Evolutionary conservation across 441 rosid species (phyloP).

Genomic region (Pelargonium exstipulatum): DNA sequence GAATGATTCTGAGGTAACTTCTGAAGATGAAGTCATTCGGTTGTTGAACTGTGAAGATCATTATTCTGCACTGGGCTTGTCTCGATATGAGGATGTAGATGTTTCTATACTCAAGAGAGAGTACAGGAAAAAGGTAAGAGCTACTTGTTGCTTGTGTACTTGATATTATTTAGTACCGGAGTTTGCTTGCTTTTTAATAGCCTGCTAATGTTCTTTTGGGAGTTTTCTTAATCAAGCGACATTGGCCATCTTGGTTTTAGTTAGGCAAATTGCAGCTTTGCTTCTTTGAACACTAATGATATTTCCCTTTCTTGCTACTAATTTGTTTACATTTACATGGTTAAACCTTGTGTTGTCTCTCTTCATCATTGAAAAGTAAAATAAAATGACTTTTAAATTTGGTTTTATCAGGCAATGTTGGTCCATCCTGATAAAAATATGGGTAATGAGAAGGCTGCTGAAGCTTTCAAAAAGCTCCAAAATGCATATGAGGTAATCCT

Average conservation of each 20-base stretch:
- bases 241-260: not conserved
- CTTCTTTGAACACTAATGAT: not conserved
- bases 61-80: slow-evolving; percentile 69
- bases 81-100: slow-evolving; percentile 64
- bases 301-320: slow-evolving; percentile 10
- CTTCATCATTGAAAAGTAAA: not conserved
- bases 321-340: not conserved
- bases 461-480: slow-evolving; percentile 97
- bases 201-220: not conserved
- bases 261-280: not conserved
- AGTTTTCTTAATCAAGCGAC: slow-evolving; percentile 9
- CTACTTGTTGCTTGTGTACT: slow-evolving; percentile 15
- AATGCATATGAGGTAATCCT: slow-evolving; percentile 83
- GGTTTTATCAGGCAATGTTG: slow-evolving; percentile 69
- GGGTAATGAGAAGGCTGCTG: slow-evolving; percentile 96
- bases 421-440: slow-evolving; percentile 98
- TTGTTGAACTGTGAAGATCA: slow-evolving; percentile 75
- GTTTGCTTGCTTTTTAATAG: slow-evolving; percentile 10
- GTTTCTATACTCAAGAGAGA: slow-evolving; percentile 67
- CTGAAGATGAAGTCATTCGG: slow-evolving; percentile 89
- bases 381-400: slow-evolving; percentile 13
- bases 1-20: slow-evolving; percentile 66
- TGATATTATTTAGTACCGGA: not conserved
- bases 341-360: not conserved
- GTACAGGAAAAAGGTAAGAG: slow-evolving; percentile 80